Evolutionary conservation across 2,329 filamentous ascomycete species (phyloP).

Genomic region (Xylaria sp.): DNA sequence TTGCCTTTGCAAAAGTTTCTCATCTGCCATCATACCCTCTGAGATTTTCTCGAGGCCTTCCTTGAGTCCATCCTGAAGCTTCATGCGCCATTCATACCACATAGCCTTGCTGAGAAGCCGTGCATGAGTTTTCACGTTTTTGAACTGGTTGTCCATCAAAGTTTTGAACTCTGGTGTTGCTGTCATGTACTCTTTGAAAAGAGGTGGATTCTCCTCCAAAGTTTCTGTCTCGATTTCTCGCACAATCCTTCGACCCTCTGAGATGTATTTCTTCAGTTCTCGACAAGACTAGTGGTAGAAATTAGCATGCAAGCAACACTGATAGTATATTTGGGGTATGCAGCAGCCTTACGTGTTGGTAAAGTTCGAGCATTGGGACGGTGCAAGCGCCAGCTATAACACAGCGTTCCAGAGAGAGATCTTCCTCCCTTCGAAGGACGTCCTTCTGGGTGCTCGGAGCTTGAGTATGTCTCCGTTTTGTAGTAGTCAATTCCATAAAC

Average conservation of each 20-base stretch:
- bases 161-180: constrained; percentile 84
- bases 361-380: constrained; percentile 91
- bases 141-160: constrained; percentile 96
- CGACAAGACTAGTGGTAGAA: constrained; percentile 73
- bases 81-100: constrained; percentile 98
- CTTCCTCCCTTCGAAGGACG: constrained; percentile 59
- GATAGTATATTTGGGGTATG: constrained; percentile 10
- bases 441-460: constrained; percentile 65
- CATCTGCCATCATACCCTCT: constrained; percentile 81
- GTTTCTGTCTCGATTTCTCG: constrained; percentile 91
- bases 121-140: constrained; percentile 94
- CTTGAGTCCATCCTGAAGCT: constrained; percentile 82
- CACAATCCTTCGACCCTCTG: constrained; percentile 88
- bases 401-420: constrained; percentile 75
- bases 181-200: constrained; percentile 91
- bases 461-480: constrained; percentile 87
- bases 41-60: constrained; percentile 81
- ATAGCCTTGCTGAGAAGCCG: constrained; percentile 91
- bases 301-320: constrained; percentile 45
- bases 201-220: constrained; percentile 85
- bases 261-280: constrained; percentile 96
- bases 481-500: constrained; percentile 98
- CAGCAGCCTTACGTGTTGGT: constrained; percentile 77
- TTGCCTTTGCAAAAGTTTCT: constrained; percentile 72
- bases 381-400: constrained; percentile 92